A percentile compares a stretch with the other conserved stretches of the same genome.
These are phyloP conservation scores for Fusarium scirpi DNA, from an alignment of 2,329 filamentous ascomycete species.

Conservation along the genomic window DNA sequence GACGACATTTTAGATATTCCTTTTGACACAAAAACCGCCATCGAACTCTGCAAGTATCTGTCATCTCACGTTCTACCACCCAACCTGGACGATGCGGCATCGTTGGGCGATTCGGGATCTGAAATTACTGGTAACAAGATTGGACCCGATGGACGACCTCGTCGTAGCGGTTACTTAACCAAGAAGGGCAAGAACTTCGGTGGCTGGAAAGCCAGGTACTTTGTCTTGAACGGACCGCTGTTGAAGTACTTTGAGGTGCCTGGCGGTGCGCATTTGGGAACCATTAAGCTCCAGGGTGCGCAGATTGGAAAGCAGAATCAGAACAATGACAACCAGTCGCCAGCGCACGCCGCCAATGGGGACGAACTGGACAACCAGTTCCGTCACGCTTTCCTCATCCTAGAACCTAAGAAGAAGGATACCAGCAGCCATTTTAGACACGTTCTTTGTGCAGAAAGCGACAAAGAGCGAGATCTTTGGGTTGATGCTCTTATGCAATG, in stretches of 20 bases:
- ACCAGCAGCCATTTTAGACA: constrained; percentile 89
- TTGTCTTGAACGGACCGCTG: constrained; percentile 69
- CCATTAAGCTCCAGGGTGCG: constrained; percentile 89
- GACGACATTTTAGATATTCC: constrained; percentile 86
- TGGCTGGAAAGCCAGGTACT: constrained; percentile 90
- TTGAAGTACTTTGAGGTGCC: constrained; percentile 93
- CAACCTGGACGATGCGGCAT: constrained; percentile 67
- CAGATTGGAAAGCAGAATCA: constrained; percentile 92
- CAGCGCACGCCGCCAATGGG: constrained; percentile 63
- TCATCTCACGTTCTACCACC: constrained; percentile 74
- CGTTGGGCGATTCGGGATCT: constrained; percentile 38
- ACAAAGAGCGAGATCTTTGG: constrained; percentile 92
- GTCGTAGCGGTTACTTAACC: constrained; percentile 90
- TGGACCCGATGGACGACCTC: constrained; percentile 73
- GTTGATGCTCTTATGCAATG: constrained; percentile 90
- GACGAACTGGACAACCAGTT: constrained; percentile 94
- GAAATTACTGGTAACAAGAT: constrained; percentile 53
- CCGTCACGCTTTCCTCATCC: constrained; percentile 92
- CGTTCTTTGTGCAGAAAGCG: constrained; percentile 94
- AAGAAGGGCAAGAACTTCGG: constrained; percentile 99
- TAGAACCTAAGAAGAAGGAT: constrained; percentile 97
- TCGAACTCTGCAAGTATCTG: constrained; percentile 89
- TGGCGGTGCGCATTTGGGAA: constrained; percentile 89
- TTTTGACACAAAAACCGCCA: constrained; percentile 79
- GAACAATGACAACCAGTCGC: constrained; percentile 64